These are phyloP conservation scores for Aspergillus sojae DNA, from an alignment of 2,329 filamentous ascomycete species.

Conservation along the genomic window DNA sequence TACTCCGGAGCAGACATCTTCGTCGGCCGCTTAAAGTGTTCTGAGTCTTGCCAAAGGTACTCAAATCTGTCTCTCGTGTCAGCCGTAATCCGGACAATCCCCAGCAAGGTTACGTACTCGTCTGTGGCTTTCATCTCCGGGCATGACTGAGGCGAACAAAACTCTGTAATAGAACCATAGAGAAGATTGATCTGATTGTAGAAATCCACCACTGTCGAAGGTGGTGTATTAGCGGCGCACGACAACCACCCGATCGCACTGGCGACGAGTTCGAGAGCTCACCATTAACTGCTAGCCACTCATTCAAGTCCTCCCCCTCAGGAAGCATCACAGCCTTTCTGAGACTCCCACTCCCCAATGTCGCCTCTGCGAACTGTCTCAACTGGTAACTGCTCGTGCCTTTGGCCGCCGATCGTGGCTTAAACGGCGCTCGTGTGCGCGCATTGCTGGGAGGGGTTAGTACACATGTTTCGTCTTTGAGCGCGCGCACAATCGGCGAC, in stretches of 20 bases:
- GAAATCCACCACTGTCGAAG: conserved; percentile 84
- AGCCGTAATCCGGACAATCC: conserved; percentile 14
- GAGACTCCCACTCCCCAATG: conserved; percentile 89
- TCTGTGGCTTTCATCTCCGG: conserved; percentile 99
- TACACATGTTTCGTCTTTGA: conserved; percentile 43
- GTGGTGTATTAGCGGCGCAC: background rate
- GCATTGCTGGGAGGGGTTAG: conserved; percentile 68
- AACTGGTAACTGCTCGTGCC: conserved; percentile 91
- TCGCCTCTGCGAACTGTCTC: conserved; percentile 97
- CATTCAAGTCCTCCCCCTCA: conserved; percentile 95
- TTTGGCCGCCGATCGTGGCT: conserved; percentile 80
- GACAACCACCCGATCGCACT: background rate
- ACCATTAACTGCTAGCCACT: conserved; percentile 98
- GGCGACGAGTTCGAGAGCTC: conserved; percentile 33
- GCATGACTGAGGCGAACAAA: conserved; percentile 95
- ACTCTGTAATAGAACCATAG: conserved; percentile 98
- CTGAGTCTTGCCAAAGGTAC: conserved; percentile 97
- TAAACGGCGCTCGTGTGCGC: conserved; percentile 87
- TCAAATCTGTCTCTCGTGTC: conserved; percentile 68
- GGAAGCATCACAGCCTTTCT: conserved; percentile 95
- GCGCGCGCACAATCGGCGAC: conserved; percentile 37
- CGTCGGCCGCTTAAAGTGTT: conserved; percentile 91
- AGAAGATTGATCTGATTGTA: conserved; percentile 99
- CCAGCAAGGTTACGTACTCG: conserved; percentile 61
- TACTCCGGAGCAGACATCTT: conserved; percentile 98